Evolutionary conservation across 2,329 filamentous ascomycete species (phyloP).

Genomic region (Sphaerulina populicola): DNA sequence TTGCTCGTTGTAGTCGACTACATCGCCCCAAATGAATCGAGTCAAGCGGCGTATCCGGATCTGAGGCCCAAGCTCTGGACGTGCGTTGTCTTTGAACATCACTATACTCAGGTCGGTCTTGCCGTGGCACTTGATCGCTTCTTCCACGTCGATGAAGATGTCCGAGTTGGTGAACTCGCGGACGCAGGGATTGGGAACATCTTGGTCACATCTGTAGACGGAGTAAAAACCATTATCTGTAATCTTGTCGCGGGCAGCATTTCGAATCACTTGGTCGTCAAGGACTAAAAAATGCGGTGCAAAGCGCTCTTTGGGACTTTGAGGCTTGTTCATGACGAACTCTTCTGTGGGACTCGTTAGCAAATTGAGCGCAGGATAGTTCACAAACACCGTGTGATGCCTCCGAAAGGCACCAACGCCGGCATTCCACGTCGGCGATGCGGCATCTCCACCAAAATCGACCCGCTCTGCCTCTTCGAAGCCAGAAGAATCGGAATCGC

Average conservation of each 20-base stretch:
- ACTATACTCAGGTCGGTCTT: slow-evolving; percentile 1
- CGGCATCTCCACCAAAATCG: neutral
- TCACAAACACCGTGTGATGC: slow-evolving; percentile 9
- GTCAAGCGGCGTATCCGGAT: slow-evolving; percentile 9
- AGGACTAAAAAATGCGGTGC: slow-evolving; percentile 11
- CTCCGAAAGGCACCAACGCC: slow-evolving; percentile 1
- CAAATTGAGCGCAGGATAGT: slow-evolving; percentile 10
- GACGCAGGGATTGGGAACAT: neutral
- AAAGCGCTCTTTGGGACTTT: slow-evolving; percentile 5
- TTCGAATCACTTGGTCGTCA: slow-evolving; percentile 3
- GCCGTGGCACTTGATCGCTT: slow-evolving; percentile 7
- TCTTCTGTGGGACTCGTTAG: slow-evolving; percentile 5
- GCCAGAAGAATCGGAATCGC: neutral
- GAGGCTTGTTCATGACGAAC: slow-evolving; percentile 7
- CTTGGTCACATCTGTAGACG: slow-evolving; percentile 9
- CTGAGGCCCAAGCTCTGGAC: neutral
- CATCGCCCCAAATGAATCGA: neutral
- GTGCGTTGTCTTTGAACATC: slow-evolving; percentile 1
- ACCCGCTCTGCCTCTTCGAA: slow-evolving; percentile 2
- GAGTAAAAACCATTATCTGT: slow-evolving; percentile 9
- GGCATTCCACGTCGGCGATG: neutral
- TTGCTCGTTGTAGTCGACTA: slow-evolving; percentile 1
- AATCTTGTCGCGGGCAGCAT: slow-evolving; percentile 11
- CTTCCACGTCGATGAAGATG: slow-evolving; percentile 6
- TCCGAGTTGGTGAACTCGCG: neutral